Conservation (phyloP, 1,284 basidiomycete genomes). For the Tremellales sp. region DNA sequence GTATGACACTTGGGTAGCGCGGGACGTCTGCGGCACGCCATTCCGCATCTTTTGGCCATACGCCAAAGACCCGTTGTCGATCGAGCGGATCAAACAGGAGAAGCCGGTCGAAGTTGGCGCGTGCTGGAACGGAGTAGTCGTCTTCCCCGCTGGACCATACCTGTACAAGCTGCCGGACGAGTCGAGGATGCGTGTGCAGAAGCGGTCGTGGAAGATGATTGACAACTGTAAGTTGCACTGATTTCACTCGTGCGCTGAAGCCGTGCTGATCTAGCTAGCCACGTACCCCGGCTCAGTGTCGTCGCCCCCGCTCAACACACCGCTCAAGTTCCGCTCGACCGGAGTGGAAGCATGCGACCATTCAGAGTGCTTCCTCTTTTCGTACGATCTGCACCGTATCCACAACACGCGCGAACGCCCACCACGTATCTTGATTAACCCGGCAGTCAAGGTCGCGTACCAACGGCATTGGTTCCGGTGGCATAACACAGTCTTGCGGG, state of each 20-base stretch:
- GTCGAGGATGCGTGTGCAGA: not conserved
- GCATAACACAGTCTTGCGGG: slow-evolving; percentile 53
- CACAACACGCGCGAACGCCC: slow-evolving; percentile 43
- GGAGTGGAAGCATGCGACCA: slow-evolving; percentile 52
- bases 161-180: slow-evolving; percentile 45
- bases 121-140: slow-evolving; percentile 53
- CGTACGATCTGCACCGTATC: slow-evolving; percentile 57
- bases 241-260: no score
- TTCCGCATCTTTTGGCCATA: slow-evolving; percentile 56
- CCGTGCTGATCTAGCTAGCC: no score
- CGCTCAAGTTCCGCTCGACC: slow-evolving; percentile 53
- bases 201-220: slow-evolving; percentile 38
- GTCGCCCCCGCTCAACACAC: slow-evolving; percentile 47
- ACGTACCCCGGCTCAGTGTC: slow-evolving; percentile 30
- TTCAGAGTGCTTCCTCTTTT: slow-evolving; percentile 56
- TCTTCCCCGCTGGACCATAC: slow-evolving; percentile 53
- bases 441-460: slow-evolving; percentile 50
- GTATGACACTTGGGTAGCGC: slow-evolving; percentile 55
- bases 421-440: slow-evolving; percentile 53
- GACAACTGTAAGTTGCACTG: slow-evolving; percentile 38
- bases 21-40: slow-evolving; percentile 50
- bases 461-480: slow-evolving; percentile 50
- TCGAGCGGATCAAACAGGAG: slow-evolving; percentile 45
- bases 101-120: slow-evolving; percentile 55
- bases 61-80: slow-evolving; percentile 50